Percentiles rank a stretch among this genome's conserved stretches.
These are phyloP conservation scores for Aspergillus bombycis DNA, from an alignment of 2,329 filamentous ascomycete genomes.

Conservation along the genomic window DNA sequence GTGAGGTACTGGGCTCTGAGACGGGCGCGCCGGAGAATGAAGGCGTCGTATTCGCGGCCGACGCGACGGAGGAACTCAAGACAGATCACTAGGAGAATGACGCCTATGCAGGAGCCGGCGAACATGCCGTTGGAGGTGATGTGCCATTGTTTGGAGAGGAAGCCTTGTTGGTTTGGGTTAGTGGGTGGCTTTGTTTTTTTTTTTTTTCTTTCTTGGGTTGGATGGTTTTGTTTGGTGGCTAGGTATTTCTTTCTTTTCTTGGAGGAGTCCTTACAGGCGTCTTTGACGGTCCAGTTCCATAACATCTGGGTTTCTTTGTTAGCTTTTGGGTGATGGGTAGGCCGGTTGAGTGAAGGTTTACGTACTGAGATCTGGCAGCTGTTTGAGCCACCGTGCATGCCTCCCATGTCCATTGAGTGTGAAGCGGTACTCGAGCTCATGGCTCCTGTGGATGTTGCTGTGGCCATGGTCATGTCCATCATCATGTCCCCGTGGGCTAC, in stretches of 20 bases:
- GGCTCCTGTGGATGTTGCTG: constrained; percentile 46
- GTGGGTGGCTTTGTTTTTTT: not conserved
- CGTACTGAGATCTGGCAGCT: constrained; percentile 33
- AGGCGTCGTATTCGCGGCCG: constrained; percentile 72
- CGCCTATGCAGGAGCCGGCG: constrained; percentile 77
- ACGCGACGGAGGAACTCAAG: constrained; percentile 74
- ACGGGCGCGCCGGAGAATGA: constrained; percentile 58
- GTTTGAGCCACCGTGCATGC: not conserved
- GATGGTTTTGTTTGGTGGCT: not conserved
- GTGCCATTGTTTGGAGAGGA: constrained; percentile 71
- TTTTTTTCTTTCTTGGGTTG: not conserved
- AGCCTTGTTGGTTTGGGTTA: constrained; percentile 48
- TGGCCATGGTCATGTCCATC: constrained; percentile 58
- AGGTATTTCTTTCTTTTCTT: not conserved
- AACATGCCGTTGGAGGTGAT: constrained; percentile 72
- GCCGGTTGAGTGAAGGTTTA: not conserved
- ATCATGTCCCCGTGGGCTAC: constrained; percentile 38
- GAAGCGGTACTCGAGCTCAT: constrained; percentile 1
- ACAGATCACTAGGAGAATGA: constrained; percentile 70
- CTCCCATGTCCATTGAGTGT: constrained; percentile 7
- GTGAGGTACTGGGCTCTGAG: constrained; percentile 33
- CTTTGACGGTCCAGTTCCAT: constrained; percentile 35
- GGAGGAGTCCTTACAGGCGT: constrained; percentile 23
- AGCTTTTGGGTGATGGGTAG: too few relatives aligned
- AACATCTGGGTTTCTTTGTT: constrained; percentile 28